Evolutionary conservation across 306 rosid genomes (phyloP).

Genomic region (Vigna reflexopilosa): DNA sequence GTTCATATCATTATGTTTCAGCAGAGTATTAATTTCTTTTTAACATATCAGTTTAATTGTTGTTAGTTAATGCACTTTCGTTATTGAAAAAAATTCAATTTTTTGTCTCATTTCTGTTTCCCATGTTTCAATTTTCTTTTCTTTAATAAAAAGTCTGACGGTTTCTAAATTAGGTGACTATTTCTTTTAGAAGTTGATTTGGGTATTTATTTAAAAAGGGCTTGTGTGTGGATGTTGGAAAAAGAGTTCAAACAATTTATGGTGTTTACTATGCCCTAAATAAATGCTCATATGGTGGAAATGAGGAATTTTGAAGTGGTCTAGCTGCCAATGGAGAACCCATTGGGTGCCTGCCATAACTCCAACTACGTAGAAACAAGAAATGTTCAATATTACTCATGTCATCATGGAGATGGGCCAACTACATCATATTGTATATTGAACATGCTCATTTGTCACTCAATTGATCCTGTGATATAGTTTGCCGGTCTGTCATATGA

Average conservation of each 20-base stretch:
- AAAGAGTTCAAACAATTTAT: neutral
- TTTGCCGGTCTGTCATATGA: neutral
- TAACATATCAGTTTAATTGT: neutral
- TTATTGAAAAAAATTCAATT: neutral
- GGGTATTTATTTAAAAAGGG: neutral
- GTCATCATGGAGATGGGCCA: no score
- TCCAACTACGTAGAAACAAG: no score
- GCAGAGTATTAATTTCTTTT: neutral
- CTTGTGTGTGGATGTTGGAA: neutral
- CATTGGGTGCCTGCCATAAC: no score
- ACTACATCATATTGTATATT: neutral
- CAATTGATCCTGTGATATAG: neutral
- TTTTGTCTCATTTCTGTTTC: neutral
- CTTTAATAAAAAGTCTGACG: neutral
- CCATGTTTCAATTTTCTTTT: neutral
- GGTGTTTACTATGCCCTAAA: no score
- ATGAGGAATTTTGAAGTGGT: no score
- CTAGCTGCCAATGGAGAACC: no score
- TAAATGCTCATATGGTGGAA: no score
- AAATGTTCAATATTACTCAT: no score
- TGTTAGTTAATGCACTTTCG: neutral
- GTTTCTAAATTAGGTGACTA: neutral
- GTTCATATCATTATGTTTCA: no score
- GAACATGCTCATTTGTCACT: constrained; percentile 1
- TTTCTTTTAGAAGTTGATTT: neutral